phyloP scores from a whole-genome alignment of 371 early-diverging fungal species.

The Syncephalastrum sp. region DNA sequence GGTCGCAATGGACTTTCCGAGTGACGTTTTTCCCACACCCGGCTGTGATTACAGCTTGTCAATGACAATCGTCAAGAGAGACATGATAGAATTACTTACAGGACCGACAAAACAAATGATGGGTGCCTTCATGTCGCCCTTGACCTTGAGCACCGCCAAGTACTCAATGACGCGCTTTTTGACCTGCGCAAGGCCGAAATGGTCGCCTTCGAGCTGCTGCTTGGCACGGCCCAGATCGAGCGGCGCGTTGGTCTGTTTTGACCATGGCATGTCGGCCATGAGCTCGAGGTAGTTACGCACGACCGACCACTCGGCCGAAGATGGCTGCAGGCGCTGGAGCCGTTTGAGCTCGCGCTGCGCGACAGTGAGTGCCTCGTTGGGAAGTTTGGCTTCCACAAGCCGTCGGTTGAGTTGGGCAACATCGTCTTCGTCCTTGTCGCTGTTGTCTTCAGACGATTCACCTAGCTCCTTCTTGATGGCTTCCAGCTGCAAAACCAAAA shows the following conservation, averaged over 20 bases:
- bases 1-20: slow-evolving; percentile 80
- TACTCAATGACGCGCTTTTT: slow-evolving; percentile 84
- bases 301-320: slow-evolving; percentile 80
- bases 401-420: slow-evolving; percentile 56
- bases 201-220: slow-evolving; percentile 73
- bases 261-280: slow-evolving; percentile 82
- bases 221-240: slow-evolving; percentile 70
- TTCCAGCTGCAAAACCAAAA: slow-evolving; percentile 52
- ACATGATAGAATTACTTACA: slow-evolving; percentile 20
- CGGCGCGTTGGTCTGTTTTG: slow-evolving; percentile 53
- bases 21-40: slow-evolving; percentile 83
- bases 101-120: slow-evolving; percentile 83
- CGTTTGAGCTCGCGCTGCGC: slow-evolving; percentile 74
- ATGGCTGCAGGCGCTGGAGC: slow-evolving; percentile 60
- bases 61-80: neutral
- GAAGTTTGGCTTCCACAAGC: slow-evolving; percentile 62
- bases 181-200: slow-evolving; percentile 82
- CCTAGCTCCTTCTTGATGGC: slow-evolving; percentile 84
- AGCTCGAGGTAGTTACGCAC: slow-evolving; percentile 77
- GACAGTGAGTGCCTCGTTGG: slow-evolving; percentile 63
- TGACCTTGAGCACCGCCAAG: slow-evolving; percentile 78
- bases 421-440: slow-evolving; percentile 56
- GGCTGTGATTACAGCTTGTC: slow-evolving; percentile 38
- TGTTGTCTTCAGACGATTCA: slow-evolving; percentile 33
- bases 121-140: slow-evolving; percentile 78